Evolutionary conservation across 345 rosid species (phyloP).

Genomic region (Pugionium cornutum): DNA sequence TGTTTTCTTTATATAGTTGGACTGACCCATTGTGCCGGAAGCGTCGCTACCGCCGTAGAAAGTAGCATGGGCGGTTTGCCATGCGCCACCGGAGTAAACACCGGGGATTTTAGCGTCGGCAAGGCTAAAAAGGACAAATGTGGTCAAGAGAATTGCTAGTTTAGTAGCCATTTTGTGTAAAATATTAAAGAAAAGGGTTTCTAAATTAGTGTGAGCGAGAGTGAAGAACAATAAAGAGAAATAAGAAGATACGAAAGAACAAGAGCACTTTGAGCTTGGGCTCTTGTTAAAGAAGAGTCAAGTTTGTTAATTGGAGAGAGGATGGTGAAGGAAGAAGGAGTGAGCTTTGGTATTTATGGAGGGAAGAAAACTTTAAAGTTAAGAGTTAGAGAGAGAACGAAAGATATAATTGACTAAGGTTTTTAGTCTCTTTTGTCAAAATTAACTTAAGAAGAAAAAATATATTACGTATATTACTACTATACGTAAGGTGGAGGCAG

Average conservation of each 20-base stretch:
- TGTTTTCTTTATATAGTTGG: not conserved
- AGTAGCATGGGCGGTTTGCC: constrained; percentile 93
- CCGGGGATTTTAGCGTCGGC: constrained; percentile 65
- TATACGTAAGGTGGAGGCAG: constrained; percentile 30
- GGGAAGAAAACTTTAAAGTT: constrained; percentile 34
- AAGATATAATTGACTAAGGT: constrained; percentile 5
- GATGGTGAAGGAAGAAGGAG: constrained; percentile 28
- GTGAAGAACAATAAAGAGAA: not conserved
- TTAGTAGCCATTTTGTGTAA: constrained; percentile 30
- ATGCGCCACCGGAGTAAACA: constrained; percentile 51
- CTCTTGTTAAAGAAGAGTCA: constrained; percentile 39
- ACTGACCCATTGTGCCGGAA: constrained; percentile 87
- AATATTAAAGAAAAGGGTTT: not conserved
- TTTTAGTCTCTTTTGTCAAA: constrained; percentile 9
- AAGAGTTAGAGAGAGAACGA: not conserved
- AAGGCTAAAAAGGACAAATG: constrained; percentile 39
- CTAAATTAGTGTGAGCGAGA: not conserved
- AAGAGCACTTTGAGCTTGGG: constrained; percentile 33
- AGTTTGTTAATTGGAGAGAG: constrained; percentile 28
- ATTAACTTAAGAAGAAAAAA: not conserved
- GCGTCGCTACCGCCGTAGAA: constrained; percentile 96
- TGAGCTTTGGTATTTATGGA: constrained; percentile 42
- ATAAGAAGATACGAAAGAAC: not conserved
- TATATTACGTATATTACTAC: constrained; percentile 11
- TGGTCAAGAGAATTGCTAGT: constrained; percentile 33